A percentile compares a stretch with the other conserved stretches of the same genome.
phyloP scores from a whole-genome alignment of 164 flowering plant species.

The Tetrastigma voinierianum region DNA sequence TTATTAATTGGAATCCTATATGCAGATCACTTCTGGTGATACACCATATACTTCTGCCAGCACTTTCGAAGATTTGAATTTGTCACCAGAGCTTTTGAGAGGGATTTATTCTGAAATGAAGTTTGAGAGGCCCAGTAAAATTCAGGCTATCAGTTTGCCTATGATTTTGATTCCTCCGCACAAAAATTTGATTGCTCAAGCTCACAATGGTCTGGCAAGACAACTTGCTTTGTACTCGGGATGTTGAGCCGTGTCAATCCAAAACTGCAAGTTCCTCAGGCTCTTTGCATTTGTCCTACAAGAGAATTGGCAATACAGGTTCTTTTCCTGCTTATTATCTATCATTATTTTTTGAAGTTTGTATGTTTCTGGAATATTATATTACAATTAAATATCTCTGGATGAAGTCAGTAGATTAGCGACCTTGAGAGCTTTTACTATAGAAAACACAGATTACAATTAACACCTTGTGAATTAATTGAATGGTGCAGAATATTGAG shows the following conservation, averaged over 20 bases:
- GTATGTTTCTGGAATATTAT: too few species aligned
- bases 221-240: conserved; percentile 94
- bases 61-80: conserved; percentile 78
- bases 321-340: not conserved
- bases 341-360: not conserved
- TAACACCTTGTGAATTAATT: too few species aligned
- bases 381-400: too few species aligned
- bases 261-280: conserved; percentile 64
- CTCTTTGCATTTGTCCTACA: conserved; percentile 93
- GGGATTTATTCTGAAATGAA: conserved; percentile 90
- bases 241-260: conserved; percentile 93
- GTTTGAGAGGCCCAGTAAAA: conserved; percentile 83
- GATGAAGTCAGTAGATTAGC: too few species aligned
- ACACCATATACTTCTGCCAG: conserved; percentile 76
- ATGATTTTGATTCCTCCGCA: conserved; percentile 90
- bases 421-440: too few species aligned
- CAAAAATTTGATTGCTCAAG: conserved; percentile 83
- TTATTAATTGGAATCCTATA: not conserved
- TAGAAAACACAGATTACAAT: too few species aligned
- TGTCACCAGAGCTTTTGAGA: conserved; percentile 67
- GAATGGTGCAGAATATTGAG: conserved; percentile 59
- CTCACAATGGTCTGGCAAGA: conserved; percentile 97
- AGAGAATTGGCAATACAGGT: conserved; percentile 92
- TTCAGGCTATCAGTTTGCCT: conserved; percentile 84
- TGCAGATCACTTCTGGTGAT: conserved; percentile 72